Conservation (phyloP, 2,329 filamentous ascomycete species). For the Sporothrix mexicana region DNA sequence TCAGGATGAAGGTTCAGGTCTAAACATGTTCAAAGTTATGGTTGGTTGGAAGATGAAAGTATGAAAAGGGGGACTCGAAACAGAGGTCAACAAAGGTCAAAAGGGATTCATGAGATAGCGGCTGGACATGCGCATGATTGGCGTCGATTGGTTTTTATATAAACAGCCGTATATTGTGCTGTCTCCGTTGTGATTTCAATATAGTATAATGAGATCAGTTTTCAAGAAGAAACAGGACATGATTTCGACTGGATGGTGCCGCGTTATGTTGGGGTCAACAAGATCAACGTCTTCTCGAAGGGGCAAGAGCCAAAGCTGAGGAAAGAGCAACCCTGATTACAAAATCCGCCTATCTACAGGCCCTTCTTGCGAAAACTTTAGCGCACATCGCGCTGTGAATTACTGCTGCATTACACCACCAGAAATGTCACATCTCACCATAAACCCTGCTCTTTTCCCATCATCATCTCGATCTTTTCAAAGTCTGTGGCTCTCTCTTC, state of each 20-base stretch:
- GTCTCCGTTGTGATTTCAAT: neutral
- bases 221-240: neutral
- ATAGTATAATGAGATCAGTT: neutral
- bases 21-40: conserved; percentile 3
- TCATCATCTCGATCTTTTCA: neutral
- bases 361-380: neutral
- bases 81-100: conserved; percentile 3
- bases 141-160: neutral
- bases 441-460: neutral
- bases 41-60: too few relatives aligned
- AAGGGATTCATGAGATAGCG: neutral
- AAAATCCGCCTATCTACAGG: neutral
- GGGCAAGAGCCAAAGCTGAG: neutral
- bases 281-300: neutral
- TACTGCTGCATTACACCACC: neutral
- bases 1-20: neutral
- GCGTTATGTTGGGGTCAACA: too few relatives aligned
- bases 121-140: neutral
- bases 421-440: conserved; percentile 5
- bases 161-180: neutral
- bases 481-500: neutral
- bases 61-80: neutral
- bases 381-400: neutral
- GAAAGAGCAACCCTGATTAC: neutral
- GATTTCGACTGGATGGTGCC: neutral